These are phyloP conservation scores for Nannizziopsis barbatae DNA, from an alignment of 2,329 filamentous ascomycete species.

Conservation along the genomic window DNA sequence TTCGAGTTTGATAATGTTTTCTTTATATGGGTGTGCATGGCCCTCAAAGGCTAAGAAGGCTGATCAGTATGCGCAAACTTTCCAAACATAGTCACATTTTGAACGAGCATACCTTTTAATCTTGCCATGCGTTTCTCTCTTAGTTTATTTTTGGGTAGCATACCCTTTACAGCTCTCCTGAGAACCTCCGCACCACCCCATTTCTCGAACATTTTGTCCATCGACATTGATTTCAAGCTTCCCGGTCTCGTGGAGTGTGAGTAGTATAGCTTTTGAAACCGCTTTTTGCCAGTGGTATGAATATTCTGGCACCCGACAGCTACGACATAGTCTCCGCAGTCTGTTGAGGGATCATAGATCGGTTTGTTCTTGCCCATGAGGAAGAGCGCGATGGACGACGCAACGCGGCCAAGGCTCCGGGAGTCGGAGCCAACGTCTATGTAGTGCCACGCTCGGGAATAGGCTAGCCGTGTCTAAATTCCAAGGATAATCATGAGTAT, in stretches of 20 bases:
- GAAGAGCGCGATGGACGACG: slow-evolving; percentile 71
- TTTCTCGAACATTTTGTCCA: slow-evolving; percentile 91
- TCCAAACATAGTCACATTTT: neutral
- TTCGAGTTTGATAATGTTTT: slow-evolving; percentile 67
- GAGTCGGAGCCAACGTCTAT: slow-evolving; percentile 58
- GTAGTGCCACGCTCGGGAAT: slow-evolving; percentile 93
- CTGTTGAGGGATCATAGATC: slow-evolving; percentile 90
- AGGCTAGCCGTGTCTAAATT: slow-evolving; percentile 78
- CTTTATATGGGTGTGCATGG: slow-evolving; percentile 78
- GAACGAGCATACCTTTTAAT: slow-evolving; percentile 54
- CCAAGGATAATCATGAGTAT: neutral
- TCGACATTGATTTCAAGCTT: slow-evolving; percentile 73
- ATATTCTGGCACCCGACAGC: slow-evolving; percentile 80
- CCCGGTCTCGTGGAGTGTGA: slow-evolving; percentile 85
- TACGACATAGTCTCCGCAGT: slow-evolving; percentile 98
- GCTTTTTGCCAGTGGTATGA: slow-evolving; percentile 83
- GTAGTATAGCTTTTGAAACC: slow-evolving; percentile 90
- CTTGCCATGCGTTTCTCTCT: slow-evolving; percentile 76
- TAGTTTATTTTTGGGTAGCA: slow-evolving; percentile 94
- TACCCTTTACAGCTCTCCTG: slow-evolving; percentile 83
- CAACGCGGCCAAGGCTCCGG: slow-evolving; percentile 79
- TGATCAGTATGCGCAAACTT: slow-evolving; percentile 4
- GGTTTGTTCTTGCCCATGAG: slow-evolving; percentile 99
- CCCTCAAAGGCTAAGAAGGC: slow-evolving; percentile 66
- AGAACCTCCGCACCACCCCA: slow-evolving; percentile 87